phyloP scores from a whole-genome alignment of 768 basidiomycete species.

The Coprinellus aureogranulatus region DNA sequence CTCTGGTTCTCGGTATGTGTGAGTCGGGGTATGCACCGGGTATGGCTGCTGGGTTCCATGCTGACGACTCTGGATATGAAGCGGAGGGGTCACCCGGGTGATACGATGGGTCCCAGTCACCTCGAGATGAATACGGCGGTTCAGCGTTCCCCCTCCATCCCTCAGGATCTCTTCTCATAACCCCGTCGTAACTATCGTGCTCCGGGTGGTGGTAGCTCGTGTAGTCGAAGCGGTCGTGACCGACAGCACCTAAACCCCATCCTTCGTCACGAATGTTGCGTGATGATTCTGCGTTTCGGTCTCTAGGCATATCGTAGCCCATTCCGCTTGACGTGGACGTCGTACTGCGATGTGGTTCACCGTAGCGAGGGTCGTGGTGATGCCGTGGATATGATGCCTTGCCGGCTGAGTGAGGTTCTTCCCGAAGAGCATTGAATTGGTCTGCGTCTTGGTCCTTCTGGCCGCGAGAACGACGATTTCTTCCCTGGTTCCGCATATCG shows the following conservation, averaged over 20 bases:
- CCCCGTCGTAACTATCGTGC: conserved; percentile 47
- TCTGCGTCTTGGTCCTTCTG: conserved; percentile 52
- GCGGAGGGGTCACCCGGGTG: conserved; percentile 41
- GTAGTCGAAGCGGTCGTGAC: conserved; percentile 47
- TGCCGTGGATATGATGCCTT: conserved; percentile 50
- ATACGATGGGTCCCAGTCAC: conserved; percentile 51
- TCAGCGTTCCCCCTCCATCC: conserved; percentile 44
- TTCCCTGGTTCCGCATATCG: conserved; percentile 44
- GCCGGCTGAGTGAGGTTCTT: conserved; percentile 42
- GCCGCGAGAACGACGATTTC: conserved; percentile 51
- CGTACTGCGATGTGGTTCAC: conserved; percentile 46
- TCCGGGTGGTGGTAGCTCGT: conserved; percentile 52
- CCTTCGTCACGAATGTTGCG: conserved; percentile 51
- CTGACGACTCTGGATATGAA: conserved; percentile 47
- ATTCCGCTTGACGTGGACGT: conserved; percentile 41
- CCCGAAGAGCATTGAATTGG: conserved; percentile 45
- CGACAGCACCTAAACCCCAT: conserved; percentile 46
- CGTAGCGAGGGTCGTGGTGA: conserved; percentile 43
- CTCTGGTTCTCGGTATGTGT: neutral
- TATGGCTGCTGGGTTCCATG: conserved; percentile 36
- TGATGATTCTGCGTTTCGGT: conserved; percentile 54
- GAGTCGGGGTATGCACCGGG: conserved; percentile 25
- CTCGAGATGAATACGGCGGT: conserved; percentile 39
- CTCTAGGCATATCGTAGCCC: conserved; percentile 48
- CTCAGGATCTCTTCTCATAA: conserved; percentile 43